Percentiles rank a stretch among this genome's conserved stretches.
phyloP scores from a whole-genome alignment of 176 grass and related monocot genomes.

The Lolium rigidum region DNA sequence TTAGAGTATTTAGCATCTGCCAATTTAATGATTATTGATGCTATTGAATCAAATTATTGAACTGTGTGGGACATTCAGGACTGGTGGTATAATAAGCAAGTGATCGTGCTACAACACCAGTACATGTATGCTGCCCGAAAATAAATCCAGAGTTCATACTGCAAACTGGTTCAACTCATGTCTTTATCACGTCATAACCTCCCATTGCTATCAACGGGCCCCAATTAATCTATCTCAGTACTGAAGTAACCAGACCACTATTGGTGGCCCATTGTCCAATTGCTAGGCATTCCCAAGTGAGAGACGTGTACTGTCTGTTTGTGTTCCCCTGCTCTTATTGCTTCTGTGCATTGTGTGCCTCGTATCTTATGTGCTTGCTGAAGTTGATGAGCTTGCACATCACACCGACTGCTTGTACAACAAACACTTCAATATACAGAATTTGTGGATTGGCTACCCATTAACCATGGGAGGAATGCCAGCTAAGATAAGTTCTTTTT shows the following conservation, averaged over 20 bases:
- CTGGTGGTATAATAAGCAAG: conserved; percentile 41
- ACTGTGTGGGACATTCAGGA: conserved; percentile 19
- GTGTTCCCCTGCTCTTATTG: conserved; percentile 10
- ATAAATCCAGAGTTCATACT: background rate
- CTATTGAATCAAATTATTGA: background rate
- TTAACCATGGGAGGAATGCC: conserved; percentile 22
- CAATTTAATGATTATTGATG: background rate
- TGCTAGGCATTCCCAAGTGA: conserved; percentile 12
- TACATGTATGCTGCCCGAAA: background rate
- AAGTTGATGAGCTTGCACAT: conserved; percentile 35
- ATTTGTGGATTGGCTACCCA: conserved; percentile 15
- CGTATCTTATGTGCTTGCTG: conserved; percentile 8
- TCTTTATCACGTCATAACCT: conserved; percentile 27
- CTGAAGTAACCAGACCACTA: conserved; percentile 24
- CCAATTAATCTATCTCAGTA: conserved; percentile 28
- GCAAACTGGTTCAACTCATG: conserved; percentile 8
- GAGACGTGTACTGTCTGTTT: conserved; percentile 4
- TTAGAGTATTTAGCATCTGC: background rate
- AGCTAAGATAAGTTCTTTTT: background rate
- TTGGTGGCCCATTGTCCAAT: conserved; percentile 16
- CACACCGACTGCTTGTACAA: conserved; percentile 12
- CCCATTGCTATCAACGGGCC: conserved; percentile 11
- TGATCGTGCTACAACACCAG: background rate
- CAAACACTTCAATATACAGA: background rate
- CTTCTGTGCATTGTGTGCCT: conserved; percentile 14